Evolutionary conservation across 1,284 basidiomycete species (phyloP).

Genomic region (Trichosporon asahii): DNA sequence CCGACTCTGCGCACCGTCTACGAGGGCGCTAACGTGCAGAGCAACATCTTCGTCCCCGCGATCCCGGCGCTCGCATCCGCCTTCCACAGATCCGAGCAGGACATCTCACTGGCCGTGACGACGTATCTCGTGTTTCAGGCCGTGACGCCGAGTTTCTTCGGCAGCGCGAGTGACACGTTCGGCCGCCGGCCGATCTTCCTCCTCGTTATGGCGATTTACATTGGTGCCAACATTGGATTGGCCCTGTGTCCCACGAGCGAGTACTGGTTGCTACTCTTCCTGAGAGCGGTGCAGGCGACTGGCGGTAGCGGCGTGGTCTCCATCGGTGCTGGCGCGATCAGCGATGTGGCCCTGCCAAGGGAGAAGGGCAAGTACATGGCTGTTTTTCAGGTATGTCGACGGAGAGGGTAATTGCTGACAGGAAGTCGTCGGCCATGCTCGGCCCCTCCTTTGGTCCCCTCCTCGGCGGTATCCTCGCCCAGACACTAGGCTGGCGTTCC

Average conservation of each 20-base stretch:
- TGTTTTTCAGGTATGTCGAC: slow-evolving; percentile 30
- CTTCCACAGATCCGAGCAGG: slow-evolving; percentile 37
- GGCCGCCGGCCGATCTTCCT: slow-evolving; percentile 47
- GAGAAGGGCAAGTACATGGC: slow-evolving; percentile 48
- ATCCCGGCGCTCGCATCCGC: slow-evolving; percentile 37
- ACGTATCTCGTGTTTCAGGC: slow-evolving; percentile 37
- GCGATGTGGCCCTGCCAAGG: slow-evolving; percentile 47
- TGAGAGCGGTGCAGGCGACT: slow-evolving; percentile 46
- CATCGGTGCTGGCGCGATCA: slow-evolving; percentile 47
- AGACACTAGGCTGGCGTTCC: slow-evolving; percentile 25
- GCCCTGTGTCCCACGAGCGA: slow-evolving; percentile 42
- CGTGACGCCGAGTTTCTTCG: slow-evolving; percentile 21
- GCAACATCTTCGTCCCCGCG: slow-evolving; percentile 24
- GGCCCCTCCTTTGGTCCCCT: slow-evolving; percentile 27
- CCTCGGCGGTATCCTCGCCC: slow-evolving; percentile 35
- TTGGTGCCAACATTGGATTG: slow-evolving; percentile 46
- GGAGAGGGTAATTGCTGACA: background rate
- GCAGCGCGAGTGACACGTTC: slow-evolving; percentile 35
- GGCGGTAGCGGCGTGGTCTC: slow-evolving; percentile 48
- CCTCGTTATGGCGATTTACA: slow-evolving; percentile 44
- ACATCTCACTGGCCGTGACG: slow-evolving; percentile 49
- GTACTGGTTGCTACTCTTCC: slow-evolving; percentile 47
- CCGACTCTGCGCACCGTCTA: no score
- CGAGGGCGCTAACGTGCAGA: slow-evolving; percentile 9
- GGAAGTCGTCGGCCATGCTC: slow-evolving; percentile 4